Base-by-base conservation (phyloP, 129 eudicot genomes). In the Flaveria sonorensis region DNA sequence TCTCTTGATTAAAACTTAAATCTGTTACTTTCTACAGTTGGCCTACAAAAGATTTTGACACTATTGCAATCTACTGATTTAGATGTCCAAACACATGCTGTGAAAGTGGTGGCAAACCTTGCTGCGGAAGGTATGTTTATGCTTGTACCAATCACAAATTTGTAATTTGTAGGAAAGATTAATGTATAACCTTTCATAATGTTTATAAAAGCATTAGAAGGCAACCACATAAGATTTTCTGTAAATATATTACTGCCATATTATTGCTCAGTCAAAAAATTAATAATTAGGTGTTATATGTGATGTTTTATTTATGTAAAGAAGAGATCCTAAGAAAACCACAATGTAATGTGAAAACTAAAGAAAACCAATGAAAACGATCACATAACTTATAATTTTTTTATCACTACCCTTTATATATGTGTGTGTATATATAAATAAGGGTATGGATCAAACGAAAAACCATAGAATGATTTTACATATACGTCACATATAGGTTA, bases 41-140 rank as follows among this genome's bases (percentile, higher is more conserved):
- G 98, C 72, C 88, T 94, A 77, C 91, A 89, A 71, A 94, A 91
- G 92, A 91, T 94, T 71, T 65, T 94, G 72, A 83, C 91, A 8
- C 56, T 94, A 79, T 76, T 94, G 78, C 83, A 86, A 63, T 94
- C 96, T 70, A 84, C 82, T 70, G 98, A 94, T 86, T 68, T 87
- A 70, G 97, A 91, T 43, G 90, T 89, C 81, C 98, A 94, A 85
- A 91, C 84, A 51, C 97, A 94, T 69, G 98, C 97, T 68, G 96
- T 91, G 40, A 94, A 94, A 86, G 93, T 94, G 65, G 93, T 91
- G 56, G 98, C 98, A 69, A 94, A 94, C 76, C 98, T 94, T 74
- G 98, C 97, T 78, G 98, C 98, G 32, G 98, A 94, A 94, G 98
- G 98, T 94, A 77, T 32, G 68, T 45, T 18, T 66, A 24, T 72